Evolutionary conservation across 2,329 filamentous ascomycete species (phyloP).

Genomic region (Orbilia javanica): DNA sequence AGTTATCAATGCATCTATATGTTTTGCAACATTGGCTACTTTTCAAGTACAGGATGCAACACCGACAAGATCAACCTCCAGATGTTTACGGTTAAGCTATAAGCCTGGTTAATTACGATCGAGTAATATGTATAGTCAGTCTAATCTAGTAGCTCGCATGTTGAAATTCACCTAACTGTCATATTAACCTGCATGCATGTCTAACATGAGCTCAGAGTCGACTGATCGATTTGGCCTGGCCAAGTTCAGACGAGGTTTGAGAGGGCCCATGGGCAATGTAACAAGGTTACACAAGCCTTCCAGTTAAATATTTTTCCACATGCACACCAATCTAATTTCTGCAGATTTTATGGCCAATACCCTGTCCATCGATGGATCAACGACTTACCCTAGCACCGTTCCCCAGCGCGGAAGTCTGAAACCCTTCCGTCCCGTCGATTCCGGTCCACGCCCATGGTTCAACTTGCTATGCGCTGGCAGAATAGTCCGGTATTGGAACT

Average conservation of each 20-base stretch:
- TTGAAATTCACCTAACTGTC: not conserved
- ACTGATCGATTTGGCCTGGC: no score
- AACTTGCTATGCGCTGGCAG: not conserved
- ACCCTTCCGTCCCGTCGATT: constrained; percentile 27
- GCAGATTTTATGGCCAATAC: not conserved
- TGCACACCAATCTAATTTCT: no score
- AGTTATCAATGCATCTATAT: no score
- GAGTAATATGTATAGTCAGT: no score
- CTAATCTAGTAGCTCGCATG: not conserved
- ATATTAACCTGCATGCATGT: not conserved
- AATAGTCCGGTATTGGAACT: not conserved
- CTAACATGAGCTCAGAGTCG: not conserved
- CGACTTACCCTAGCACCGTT: not conserved
- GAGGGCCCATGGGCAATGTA: not conserved
- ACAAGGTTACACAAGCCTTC: not conserved
- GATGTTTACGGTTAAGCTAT: no score
- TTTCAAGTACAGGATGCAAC: no score
- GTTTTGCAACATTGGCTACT: no score
- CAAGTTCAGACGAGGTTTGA: not conserved
- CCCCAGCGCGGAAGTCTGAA: constrained; percentile 27
- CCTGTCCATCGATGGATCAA: not conserved
- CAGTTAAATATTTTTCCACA: not conserved
- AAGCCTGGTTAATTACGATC: no score
- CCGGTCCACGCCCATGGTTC: constrained; percentile 1
- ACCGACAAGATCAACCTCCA: no score